Base-by-base conservation (phyloP, 176 grass and related monocot genomes). In the Lolium perenne region DNA sequence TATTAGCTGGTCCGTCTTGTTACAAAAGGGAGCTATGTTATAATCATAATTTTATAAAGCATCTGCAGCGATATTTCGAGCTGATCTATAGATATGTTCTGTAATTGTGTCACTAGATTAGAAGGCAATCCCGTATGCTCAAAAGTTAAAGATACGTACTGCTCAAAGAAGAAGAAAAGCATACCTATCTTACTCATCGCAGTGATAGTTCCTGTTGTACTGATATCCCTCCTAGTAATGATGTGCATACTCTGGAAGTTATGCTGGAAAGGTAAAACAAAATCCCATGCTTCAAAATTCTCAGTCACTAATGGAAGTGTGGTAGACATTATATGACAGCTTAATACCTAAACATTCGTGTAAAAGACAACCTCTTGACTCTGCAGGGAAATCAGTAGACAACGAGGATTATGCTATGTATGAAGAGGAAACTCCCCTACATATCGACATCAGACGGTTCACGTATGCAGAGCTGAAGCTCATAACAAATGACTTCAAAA, bases 391-490 rank as follows among this genome's bases (percentile, higher is more conserved):
- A 17, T 66, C 58, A 41, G 46, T 3, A 66, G 59, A 85, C 29
- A 4, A 53, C 63, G 58, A 77, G 20, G 62, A 81, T 79, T 82
- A 82, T 70, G 15, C 35, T 23, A 60, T 43, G 13, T 81, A 84
- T 74, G 82, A 89, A 85, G 83, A 84, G 73, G 81, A 82, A 64
- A 78, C 43, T 40, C 62, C 80, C 45, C 50, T 86, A 25, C 35
- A 82, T 18, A 47, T 85, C 1, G 88, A 90, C 6, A 78, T 86
- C 29, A 78, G 70, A 25, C 77, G 51, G 49, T 90, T 86, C 69
- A 90, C 78, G 0, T 90, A 90, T 10, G 74, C 21, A 66, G 83
- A 86, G 77, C 38, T 90, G 18, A 60, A 86, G 80, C 17, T 70
- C 57, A 47, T 86, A 82, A 90, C 83, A 8, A 86, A 86, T 0